Percentiles rank a stretch among this genome's conserved stretches.
These are phyloP conservation scores for Grigorovia humatica DNA, from an alignment of 805 yeast species.

Conservation along the genomic window DNA sequence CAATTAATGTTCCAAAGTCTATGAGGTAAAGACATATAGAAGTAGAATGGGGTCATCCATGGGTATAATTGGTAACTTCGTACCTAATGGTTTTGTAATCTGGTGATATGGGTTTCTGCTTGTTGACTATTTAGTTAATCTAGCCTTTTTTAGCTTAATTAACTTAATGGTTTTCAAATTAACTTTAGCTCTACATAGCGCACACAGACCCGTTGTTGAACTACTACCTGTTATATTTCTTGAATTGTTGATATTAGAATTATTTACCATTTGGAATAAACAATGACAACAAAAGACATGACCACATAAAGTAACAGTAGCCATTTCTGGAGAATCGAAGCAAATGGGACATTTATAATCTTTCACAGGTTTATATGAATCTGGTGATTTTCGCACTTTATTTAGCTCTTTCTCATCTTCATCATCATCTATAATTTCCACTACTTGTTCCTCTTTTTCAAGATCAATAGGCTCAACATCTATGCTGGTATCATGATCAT, in stretches of 20 bases:
- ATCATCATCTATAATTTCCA: conserved; percentile 33
- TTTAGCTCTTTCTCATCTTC: conserved; percentile 10
- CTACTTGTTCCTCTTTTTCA: conserved; percentile 28
- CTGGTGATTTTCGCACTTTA: conserved; percentile 10
- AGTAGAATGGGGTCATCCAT: too few relatives aligned
- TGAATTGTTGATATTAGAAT: conserved; percentile 24
- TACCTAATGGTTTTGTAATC: too few relatives aligned
- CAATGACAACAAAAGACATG: conserved; percentile 48
- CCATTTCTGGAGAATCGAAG: conserved; percentile 40
- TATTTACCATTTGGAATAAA: conserved; percentile 39
- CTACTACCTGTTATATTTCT: conserved; percentile 14
- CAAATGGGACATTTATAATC: conserved; percentile 44
- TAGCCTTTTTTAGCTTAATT: conserved; percentile 27
- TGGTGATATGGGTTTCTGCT: background rate
- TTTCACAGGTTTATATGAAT: conserved; percentile 23
- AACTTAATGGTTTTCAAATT: conserved; percentile 24
- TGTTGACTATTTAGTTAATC: background rate
- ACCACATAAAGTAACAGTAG: conserved; percentile 46
- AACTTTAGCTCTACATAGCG: conserved; percentile 33
- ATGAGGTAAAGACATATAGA: too few relatives aligned
- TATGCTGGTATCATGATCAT: background rate
- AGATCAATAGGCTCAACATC: conserved; percentile 2
- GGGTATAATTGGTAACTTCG: too few relatives aligned
- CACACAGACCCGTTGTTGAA: conserved; percentile 31
- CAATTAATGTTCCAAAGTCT: too few relatives aligned